Percentiles rank a stretch among this genome's conserved stretches.
Evolutionary conservation across 2,329 filamentous ascomycete genomes (phyloP).

Genomic region (Exophiala xenobiotica): DNA sequence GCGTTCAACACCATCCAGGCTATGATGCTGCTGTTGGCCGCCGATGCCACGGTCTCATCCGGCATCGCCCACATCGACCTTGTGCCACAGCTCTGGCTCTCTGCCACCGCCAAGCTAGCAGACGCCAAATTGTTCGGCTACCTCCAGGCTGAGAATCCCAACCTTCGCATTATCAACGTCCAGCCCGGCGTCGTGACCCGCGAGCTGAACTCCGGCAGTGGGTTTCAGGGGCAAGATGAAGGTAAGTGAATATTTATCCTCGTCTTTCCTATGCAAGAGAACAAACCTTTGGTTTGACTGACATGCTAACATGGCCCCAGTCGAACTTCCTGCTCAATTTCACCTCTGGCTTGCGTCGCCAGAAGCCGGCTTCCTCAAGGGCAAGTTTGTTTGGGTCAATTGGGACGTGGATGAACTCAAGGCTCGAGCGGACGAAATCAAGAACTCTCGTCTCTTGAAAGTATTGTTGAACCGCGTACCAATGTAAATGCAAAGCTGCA

Average conservation of each 20-base stretch:
- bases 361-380: conserved; percentile 50
- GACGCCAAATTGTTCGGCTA: conserved; percentile 44
- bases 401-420: conserved; percentile 56
- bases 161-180: conserved; percentile 42
- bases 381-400: conserved; percentile 50
- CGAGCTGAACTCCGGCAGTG: conserved; percentile 10
- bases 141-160: conserved; percentile 42
- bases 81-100: conserved; percentile 28
- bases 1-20: conserved; percentile 19
- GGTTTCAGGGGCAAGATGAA: conserved; percentile 4
- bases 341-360: conserved; percentile 46
- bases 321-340: conserved; percentile 43
- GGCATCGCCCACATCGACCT: conserved; percentile 16
- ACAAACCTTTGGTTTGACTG: not conserved
- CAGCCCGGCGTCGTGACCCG: conserved; percentile 41
- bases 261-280: not conserved
- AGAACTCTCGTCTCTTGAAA: conserved; percentile 9
- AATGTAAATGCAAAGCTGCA: conserved; percentile 6
- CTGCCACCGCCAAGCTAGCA: conserved; percentile 45
- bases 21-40: conserved; percentile 9
- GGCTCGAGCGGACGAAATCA: conserved; percentile 39
- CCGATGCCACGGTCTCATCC: conserved; percentile 9
- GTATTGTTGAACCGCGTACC: conserved; percentile 14
- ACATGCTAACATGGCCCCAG: conserved; percentile 2
- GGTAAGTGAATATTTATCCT: conserved; percentile 2